Base-by-base conservation (phyloP, 2,329 filamentous ascomycete species). In the Monosporascus cannonballus region DNA sequence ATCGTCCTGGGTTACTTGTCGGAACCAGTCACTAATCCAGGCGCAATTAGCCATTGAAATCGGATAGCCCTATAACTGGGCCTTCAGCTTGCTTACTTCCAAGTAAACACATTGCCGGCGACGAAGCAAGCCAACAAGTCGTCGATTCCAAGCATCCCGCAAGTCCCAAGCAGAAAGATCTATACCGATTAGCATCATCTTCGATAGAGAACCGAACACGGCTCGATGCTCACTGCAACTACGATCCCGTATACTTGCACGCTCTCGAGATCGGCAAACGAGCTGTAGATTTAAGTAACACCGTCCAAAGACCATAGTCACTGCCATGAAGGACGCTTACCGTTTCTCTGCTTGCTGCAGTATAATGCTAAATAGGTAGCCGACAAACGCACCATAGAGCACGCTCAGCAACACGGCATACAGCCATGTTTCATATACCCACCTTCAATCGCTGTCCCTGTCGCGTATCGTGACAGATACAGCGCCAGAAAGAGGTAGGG, bases 401-500 rank as follows among this genome's bases (percentile, higher is more conserved):
- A 87, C 68, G 58, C 84, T 86, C 51, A 89, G 63, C 4, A 86
- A 47, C 51, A 89, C 86, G 0, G 77, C 81, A 64, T 89, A 89
- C 0, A 74, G 76, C 79, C 83, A 84, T 0, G 83, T 88, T 62
- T 88, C 84, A 45, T 80, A 80, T 61, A 88, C 82, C 85, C 85
- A 89, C 61, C 84, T 86, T 65, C 84, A 53, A 87, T 78, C 30
- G 30, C 30, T 34, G 30, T 2, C 0, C 30, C 30, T 34, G 30
- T 34, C 30, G 11, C 11, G 11, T 34, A 34, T 34, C 30, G 30
- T 34, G 30, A 34, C 30, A 87, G 62, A 63, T 86, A 88, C 34
- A 89, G 69, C 1, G 83, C 81, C 48, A 88, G 68, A 65, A 86
- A 88, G 6, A 88, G 69, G 62, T 87, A 89, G 0, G 85, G 85